These are phyloP conservation scores for Fusarium napiforme DNA, from an alignment of 2,329 filamentous ascomycete genomes.

Conservation along the genomic window DNA sequence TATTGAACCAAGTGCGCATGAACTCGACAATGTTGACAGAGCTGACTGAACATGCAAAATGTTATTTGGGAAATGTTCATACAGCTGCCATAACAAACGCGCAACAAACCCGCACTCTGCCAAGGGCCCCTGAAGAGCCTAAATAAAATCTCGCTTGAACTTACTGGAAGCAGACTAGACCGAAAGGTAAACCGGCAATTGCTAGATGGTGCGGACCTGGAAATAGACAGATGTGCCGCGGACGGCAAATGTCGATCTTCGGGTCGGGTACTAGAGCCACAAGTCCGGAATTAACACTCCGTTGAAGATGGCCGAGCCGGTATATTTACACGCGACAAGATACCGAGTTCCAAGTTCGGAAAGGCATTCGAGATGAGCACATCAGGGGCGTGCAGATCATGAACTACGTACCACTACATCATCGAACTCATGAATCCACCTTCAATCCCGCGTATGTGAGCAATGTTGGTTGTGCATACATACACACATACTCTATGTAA, in stretches of 20 bases:
- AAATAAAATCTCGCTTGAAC: conserved; percentile 22
- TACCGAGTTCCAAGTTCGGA: conserved; percentile 14
- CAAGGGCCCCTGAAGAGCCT: conserved; percentile 22
- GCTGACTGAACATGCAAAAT: neutral
- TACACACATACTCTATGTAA: neutral
- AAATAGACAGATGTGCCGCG: conserved; percentile 41
- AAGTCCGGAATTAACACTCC: conserved; percentile 37
- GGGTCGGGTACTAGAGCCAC: conserved; percentile 37
- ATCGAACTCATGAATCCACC: conserved; percentile 10
- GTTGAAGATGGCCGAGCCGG: conserved; percentile 7
- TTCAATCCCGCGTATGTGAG: conserved; percentile 13
- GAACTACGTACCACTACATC: neutral
- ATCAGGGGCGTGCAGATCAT: conserved; percentile 14
- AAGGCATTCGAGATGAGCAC: conserved; percentile 23
- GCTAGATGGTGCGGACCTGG: conserved; percentile 33
- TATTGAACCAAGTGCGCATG: neutral
- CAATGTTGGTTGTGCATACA: neutral
- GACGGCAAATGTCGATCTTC: conserved; percentile 45
- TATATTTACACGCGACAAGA: neutral
- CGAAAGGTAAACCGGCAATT: conserved; percentile 37
- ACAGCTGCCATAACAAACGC: conserved; percentile 4
- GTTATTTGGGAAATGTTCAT: neutral
- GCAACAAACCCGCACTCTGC: conserved; percentile 17
- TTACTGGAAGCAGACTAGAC: conserved; percentile 27
- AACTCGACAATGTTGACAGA: neutral